Conservation (phyloP, 176 grass and related monocot genomes). For the Carex scoparia region DNA sequence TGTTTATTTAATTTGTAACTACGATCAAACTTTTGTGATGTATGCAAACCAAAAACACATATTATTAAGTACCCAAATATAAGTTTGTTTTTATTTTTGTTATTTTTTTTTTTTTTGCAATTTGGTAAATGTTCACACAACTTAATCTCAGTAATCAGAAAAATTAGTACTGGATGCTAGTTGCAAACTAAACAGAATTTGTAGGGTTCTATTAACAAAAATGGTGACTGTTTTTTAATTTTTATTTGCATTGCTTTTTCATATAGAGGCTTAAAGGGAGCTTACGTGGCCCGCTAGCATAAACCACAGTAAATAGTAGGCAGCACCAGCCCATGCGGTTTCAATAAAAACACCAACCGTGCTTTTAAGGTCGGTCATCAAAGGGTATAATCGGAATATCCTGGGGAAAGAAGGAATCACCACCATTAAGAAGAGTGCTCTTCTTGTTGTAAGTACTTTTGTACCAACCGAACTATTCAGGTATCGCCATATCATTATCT, state of each 20-base stretch:
- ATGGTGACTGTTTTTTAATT: not conserved
- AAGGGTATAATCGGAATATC: constrained; percentile 60
- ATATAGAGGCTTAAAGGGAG: not conserved
- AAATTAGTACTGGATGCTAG: not conserved
- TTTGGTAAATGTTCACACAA: not conserved
- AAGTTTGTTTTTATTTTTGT: not conserved
- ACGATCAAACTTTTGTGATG: not conserved
- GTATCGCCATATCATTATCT: constrained; percentile 92
- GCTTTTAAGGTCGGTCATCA: constrained; percentile 77
- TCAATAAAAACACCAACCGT: constrained; percentile 93
- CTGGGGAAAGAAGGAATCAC: constrained; percentile 81
- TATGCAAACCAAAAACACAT: not conserved
- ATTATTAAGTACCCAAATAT: not conserved
- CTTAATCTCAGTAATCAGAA: not conserved
- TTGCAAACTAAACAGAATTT: not conserved
- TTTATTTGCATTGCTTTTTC: not conserved
- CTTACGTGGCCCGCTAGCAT: constrained; percentile 95
- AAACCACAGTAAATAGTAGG: constrained; percentile 93
- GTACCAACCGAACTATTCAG: constrained; percentile 46
- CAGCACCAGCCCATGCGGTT: constrained; percentile 90
- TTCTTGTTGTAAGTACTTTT: constrained; percentile 57
- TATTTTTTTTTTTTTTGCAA: not conserved
- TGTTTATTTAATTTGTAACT: not conserved
- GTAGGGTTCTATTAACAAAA: not conserved
- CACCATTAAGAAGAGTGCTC: constrained; percentile 63